These are phyloP conservation scores for Puccinia triticina DNA, from an alignment of 1,284 basidiomycete species.

Conservation along the genomic window DNA sequence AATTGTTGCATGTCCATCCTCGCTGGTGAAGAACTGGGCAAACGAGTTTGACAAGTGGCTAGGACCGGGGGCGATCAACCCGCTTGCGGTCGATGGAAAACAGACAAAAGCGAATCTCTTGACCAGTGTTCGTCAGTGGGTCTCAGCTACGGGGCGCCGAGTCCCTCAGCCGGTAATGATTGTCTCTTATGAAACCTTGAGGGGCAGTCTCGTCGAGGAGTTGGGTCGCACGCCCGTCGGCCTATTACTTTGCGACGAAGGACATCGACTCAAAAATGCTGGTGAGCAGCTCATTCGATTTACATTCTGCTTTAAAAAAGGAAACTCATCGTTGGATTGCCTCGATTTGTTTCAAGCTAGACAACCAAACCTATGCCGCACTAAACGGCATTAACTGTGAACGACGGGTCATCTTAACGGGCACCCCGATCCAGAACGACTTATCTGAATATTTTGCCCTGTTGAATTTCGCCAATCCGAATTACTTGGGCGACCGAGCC, in stretches of 20 bases:
- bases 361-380: conserved; percentile 74
- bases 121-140: conserved; percentile 80
- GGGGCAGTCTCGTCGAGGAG: conserved; percentile 72
- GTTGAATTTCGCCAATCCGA: conserved; percentile 94
- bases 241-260: conserved; percentile 91
- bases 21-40: conserved; percentile 96
- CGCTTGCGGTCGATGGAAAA: conserved; percentile 86
- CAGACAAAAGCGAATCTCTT: conserved; percentile 79
- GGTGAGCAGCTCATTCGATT: conserved; percentile 64
- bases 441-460: conserved; percentile 95
- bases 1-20: conserved; percentile 96
- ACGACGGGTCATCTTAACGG: conserved; percentile 93
- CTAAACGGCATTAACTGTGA: conserved; percentile 82
- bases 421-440: conserved; percentile 95
- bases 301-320: neutral
- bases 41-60: conserved; percentile 97
- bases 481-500: conserved; percentile 85
- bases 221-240: conserved; percentile 82
- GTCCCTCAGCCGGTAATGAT: conserved; percentile 96
- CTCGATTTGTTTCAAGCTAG: conserved; percentile 47
- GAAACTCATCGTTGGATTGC: neutral
- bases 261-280: conserved; percentile 95
- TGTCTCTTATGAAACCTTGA: conserved; percentile 95
- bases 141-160: conserved; percentile 78
- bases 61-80: conserved; percentile 76